Percentiles rank a stretch among this genome's conserved stretches.
These are phyloP conservation scores for Aspergillus quadricinctus DNA, from an alignment of 2,329 filamentous ascomycete genomes.

Conservation along the genomic window DNA sequence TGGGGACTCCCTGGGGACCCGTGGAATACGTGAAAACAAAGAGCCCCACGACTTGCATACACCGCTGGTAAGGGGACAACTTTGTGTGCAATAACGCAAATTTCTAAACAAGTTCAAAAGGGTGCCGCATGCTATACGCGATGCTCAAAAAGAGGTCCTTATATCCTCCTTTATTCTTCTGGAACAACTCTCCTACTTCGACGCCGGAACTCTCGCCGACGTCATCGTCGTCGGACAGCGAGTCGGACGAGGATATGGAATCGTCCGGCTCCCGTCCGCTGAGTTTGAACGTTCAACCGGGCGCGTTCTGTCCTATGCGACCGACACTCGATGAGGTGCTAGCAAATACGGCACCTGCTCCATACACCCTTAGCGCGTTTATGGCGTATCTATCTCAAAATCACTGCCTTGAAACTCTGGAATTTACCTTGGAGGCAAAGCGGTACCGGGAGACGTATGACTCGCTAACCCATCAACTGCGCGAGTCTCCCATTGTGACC, in stretches of 20 bases:
- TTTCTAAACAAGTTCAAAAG: conserved; percentile 8
- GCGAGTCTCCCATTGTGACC: conserved; percentile 44
- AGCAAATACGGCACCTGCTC: conserved; percentile 75
- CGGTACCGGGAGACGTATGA: conserved; percentile 70
- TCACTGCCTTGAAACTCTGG: conserved; percentile 91
- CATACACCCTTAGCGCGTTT: conserved; percentile 87
- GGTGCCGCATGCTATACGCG: conserved; percentile 28
- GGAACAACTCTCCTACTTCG: conserved; percentile 38
- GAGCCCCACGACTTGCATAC: background rate
- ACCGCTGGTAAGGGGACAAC: background rate
- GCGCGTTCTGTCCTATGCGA: conserved; percentile 44
- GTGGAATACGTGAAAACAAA: background rate
- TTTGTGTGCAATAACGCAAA: conserved; percentile 12
- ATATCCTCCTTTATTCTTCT: conserved; percentile 32
- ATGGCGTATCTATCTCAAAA: conserved; percentile 97
- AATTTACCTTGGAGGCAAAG: conserved; percentile 92
- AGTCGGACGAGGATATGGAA: conserved; percentile 45
- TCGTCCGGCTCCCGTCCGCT: conserved; percentile 38
- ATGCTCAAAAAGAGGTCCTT: conserved; percentile 38
- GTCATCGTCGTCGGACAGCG: conserved; percentile 37
- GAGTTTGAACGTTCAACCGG: conserved; percentile 39
- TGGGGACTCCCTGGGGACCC: background rate
- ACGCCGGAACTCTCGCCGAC: conserved; percentile 44
- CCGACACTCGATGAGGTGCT: conserved; percentile 85
- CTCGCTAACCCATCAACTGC: conserved; percentile 51